Conservation (phyloP, 2,329 filamentous ascomycete species). For the Fusarium duplospermum region DNA sequence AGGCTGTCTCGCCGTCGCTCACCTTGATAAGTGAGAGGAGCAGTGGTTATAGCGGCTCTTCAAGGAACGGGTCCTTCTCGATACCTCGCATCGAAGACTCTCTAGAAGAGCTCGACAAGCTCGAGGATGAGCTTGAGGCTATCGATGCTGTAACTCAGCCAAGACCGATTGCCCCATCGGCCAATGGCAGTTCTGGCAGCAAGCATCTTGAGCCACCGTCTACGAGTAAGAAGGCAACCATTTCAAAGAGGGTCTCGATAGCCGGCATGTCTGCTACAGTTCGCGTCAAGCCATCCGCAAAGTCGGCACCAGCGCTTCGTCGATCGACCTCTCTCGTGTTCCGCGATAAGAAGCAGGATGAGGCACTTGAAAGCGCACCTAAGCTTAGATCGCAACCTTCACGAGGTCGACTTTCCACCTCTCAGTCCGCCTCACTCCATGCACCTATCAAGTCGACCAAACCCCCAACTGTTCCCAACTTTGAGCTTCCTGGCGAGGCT, state of each 20-base stretch:
- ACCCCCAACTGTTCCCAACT: conserved; percentile 64
- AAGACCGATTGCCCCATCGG: conserved; percentile 47
- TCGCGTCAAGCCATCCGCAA: conserved; percentile 54
- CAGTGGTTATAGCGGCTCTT: conserved; percentile 50
- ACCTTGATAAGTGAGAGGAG: conserved; percentile 47
- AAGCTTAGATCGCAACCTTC: conserved; percentile 26
- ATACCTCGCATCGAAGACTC: conserved; percentile 71
- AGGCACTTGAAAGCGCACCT: conserved; percentile 15
- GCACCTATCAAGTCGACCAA: conserved; percentile 64
- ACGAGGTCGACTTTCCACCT: conserved; percentile 32
- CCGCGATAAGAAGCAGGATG: conserved; percentile 44
- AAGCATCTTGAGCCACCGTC: conserved; percentile 35
- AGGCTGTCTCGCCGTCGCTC: conserved; percentile 49
- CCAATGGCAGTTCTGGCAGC: conserved; percentile 19
- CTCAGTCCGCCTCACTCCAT: conserved; percentile 50
- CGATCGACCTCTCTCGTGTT: conserved; percentile 56
- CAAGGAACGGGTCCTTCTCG: conserved; percentile 47
- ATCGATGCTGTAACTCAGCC: conserved; percentile 55
- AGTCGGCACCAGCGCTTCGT: conserved; percentile 54
- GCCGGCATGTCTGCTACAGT: conserved; percentile 54
- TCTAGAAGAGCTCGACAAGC: conserved; percentile 69
- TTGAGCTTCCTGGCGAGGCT: conserved; percentile 73
- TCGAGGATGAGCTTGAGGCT: conserved; percentile 72
- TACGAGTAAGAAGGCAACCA: conserved; percentile 16
- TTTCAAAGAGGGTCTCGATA: conserved; percentile 45